A percentile compares a stretch with the other conserved stretches of the same genome.
phyloP scores from a whole-genome alignment of 495 filamentous ascomycete genomes.

The Penicillium lagena region DNA sequence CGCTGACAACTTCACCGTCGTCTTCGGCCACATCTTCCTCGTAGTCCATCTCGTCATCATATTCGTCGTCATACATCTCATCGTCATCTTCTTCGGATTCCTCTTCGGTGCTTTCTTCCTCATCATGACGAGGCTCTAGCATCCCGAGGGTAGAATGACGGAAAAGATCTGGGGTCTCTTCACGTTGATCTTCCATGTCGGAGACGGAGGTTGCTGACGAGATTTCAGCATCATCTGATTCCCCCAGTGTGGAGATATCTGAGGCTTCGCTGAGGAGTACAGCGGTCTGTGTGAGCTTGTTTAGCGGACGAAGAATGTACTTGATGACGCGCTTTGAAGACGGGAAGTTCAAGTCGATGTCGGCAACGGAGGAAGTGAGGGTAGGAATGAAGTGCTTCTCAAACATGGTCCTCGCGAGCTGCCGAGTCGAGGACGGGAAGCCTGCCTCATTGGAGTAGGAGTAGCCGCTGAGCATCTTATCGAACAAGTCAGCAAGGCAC shows the following conservation, averaged over 20 bases:
- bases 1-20: slow-evolving; percentile 82
- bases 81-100: slow-evolving; percentile 66
- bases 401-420: slow-evolving; percentile 91
- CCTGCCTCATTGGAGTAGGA: slow-evolving; percentile 48
- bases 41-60: slow-evolving; percentile 85
- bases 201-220: slow-evolving; percentile 85
- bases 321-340: slow-evolving; percentile 90
- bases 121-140: slow-evolving; percentile 77
- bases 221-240: slow-evolving; percentile 80
- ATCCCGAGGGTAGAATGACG: slow-evolving; percentile 93
- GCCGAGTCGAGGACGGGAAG: slow-evolving; percentile 48
- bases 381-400: slow-evolving; percentile 91
- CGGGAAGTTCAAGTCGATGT: slow-evolving; percentile 93
- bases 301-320: slow-evolving; percentile 86
- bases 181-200: slow-evolving; percentile 78
- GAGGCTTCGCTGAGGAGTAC: slow-evolving; percentile 72
- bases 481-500: slow-evolving; percentile 83
- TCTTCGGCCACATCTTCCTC: slow-evolving; percentile 69
- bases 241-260: slow-evolving; percentile 61
- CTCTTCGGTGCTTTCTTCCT: slow-evolving; percentile 56
- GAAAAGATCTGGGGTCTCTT: slow-evolving; percentile 96
- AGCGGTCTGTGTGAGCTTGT: slow-evolving; percentile 80
- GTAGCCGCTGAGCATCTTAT: slow-evolving; percentile 79
- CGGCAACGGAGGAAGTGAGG: slow-evolving; percentile 85
- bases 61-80: slow-evolving; percentile 81